Percentiles rank a stretch among this genome's conserved stretches.
phyloP scores from a whole-genome alignment of 1,139 yeast genomes.

The Kodamaea derodonti region DNA sequence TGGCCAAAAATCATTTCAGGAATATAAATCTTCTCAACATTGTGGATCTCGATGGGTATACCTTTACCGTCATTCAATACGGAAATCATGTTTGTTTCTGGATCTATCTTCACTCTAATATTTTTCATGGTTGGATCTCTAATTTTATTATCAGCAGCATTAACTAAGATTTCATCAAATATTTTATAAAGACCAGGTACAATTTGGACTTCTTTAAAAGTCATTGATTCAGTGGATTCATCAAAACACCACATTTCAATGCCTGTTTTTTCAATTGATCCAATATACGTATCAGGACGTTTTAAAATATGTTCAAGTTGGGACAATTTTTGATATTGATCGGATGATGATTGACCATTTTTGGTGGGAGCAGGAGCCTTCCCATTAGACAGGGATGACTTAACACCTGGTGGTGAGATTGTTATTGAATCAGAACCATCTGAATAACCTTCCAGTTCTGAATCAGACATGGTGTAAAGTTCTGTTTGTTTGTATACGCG shows the following conservation, averaged over 20 bases:
- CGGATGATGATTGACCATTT: constrained; percentile 43
- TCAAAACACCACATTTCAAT: constrained; percentile 86
- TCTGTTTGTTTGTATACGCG: not conserved
- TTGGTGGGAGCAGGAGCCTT: no score
- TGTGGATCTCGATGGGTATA: constrained; percentile 91
- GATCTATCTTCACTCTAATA: constrained; percentile 74
- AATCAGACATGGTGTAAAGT: constrained; percentile 6
- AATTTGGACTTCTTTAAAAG: constrained; percentile 62
- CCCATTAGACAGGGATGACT: no score
- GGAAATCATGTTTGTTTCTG: constrained; percentile 69
- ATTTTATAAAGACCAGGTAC: constrained; percentile 97
- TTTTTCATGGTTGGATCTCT: constrained; percentile 89
- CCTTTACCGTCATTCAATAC: constrained; percentile 94
- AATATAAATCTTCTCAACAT: constrained; percentile 85
- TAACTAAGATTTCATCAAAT: constrained; percentile 94
- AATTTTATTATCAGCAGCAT: constrained; percentile 98
- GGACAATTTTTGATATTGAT: constrained; percentile 87
- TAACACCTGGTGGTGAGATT: constrained; percentile 5
- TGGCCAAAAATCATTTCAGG: constrained; percentile 98
- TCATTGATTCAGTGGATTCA: constrained; percentile 68
- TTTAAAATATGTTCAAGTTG: constrained; percentile 94
- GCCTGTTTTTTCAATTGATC: constrained; percentile 82
- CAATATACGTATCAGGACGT: constrained; percentile 97
- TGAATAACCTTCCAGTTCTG: constrained; percentile 5
- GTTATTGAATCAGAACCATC: constrained; percentile 7